phyloP scores from a whole-genome alignment of 768 basidiomycete species.

The Xerocomellus amylosporus region DNA sequence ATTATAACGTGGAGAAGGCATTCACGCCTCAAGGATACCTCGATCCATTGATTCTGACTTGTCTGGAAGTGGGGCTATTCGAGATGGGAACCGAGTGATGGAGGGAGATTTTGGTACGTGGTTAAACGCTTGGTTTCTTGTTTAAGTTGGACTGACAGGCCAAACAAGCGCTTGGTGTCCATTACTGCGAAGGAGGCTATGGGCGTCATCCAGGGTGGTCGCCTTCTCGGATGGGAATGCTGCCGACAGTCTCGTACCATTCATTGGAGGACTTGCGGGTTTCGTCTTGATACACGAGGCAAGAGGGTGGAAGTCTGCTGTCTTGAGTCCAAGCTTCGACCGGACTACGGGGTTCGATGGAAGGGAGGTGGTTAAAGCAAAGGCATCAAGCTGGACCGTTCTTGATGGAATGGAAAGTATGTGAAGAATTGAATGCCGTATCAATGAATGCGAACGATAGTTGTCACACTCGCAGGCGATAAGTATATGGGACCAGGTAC shows the following conservation, averaged over 20 bases:
- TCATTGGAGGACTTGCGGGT: conserved; percentile 46
- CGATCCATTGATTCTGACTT: conserved; percentile 58
- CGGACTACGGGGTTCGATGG: conserved; percentile 19
- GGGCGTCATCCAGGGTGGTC: conserved; percentile 26
- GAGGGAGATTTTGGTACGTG: conserved; percentile 46
- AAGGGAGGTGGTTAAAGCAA: conserved; percentile 16
- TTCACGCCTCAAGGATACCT: conserved; percentile 67
- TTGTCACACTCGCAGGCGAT: background rate
- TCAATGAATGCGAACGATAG: background rate
- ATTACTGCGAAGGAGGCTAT: conserved; percentile 54
- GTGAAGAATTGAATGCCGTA: background rate
- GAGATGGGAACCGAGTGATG: conserved; percentile 53
- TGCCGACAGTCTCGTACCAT: conserved; percentile 33
- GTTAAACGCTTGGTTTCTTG: background rate
- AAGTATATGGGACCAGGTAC: background rate
- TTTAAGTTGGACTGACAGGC: conserved; percentile 2
- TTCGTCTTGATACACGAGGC: conserved; percentile 58
- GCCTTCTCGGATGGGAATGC: background rate
- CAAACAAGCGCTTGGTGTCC: conserved; percentile 48
- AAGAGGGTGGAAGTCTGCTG: conserved; percentile 42
- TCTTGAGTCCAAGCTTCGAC: conserved; percentile 44
- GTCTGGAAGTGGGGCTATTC: conserved; percentile 57
- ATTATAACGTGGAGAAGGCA: conserved; percentile 65
- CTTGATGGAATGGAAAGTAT: conserved; percentile 12
- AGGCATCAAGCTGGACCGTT: conserved; percentile 15